Percentiles rank a stretch among this genome's conserved stretches.
Conservation (phyloP, 768 basidiomycete species). For the Leccinum longicurvipes region DNA sequence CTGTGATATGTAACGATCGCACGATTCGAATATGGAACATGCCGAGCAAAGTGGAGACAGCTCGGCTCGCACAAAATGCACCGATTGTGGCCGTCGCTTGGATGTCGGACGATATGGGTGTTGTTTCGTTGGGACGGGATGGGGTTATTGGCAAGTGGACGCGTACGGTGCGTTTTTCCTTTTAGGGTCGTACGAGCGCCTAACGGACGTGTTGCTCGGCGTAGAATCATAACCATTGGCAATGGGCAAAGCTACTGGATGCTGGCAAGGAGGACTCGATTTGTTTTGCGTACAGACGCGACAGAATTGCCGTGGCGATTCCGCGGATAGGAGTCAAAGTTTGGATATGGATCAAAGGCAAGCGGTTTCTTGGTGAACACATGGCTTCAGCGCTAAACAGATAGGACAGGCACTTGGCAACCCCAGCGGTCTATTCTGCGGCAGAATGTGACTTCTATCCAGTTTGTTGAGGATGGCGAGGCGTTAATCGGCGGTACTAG, state of each 20-base stretch:
- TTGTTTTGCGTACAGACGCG: conserved; percentile 53
- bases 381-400: conserved; percentile 1
- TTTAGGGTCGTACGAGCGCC: not conserved
- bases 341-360: conserved; percentile 63
- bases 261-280: conserved; percentile 44
- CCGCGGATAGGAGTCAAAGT: conserved; percentile 58
- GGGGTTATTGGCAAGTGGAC: conserved; percentile 61
- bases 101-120: conserved; percentile 55
- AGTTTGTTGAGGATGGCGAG: conserved; percentile 60
- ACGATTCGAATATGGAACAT: conserved; percentile 66
- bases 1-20: conserved; percentile 57
- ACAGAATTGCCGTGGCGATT: conserved; percentile 61
- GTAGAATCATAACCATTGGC: conserved; percentile 51
- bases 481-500: conserved; percentile 66
- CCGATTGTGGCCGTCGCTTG: conserved; percentile 50
- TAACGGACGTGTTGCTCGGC: not conserved
- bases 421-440: conserved; percentile 60
- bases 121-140: conserved; percentile 55
- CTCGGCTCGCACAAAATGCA: conserved; percentile 52
- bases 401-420: conserved; percentile 54
- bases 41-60: conserved; percentile 45
- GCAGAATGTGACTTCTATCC: conserved; percentile 60
- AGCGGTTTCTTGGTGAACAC: not conserved
- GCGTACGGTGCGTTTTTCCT: conserved; percentile 40
- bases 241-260: conserved; percentile 53